Evolutionary conservation across 306 rosid genomes (phyloP).

Genomic region (Delonix regia): DNA sequence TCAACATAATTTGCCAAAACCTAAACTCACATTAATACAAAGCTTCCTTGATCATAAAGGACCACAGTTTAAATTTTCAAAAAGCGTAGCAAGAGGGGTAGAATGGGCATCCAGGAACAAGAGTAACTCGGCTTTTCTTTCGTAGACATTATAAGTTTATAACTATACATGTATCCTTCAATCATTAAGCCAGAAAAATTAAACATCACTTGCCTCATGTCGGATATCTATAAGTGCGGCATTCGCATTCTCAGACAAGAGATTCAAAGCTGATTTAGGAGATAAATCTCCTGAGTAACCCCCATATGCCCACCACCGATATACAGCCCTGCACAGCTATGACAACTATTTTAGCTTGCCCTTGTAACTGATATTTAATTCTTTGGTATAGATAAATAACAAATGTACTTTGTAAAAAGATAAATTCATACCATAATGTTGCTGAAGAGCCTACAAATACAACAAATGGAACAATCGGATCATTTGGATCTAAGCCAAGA

Average conservation of each 20-base stretch:
- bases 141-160: slow-evolving; percentile 19
- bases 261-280: slow-evolving; percentile 72
- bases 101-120: slow-evolving; percentile 30
- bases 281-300: slow-evolving; percentile 94
- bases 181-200: slow-evolving; percentile 43
- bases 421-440: slow-evolving; percentile 75
- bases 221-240: slow-evolving; percentile 86
- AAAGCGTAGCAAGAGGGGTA: slow-evolving; percentile 14
- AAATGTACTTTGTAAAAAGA: slow-evolving; percentile 38
- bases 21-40: background rate
- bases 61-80: background rate
- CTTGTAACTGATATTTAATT: slow-evolving; percentile 38
- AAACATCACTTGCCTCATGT: slow-evolving; percentile 73
- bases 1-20: slow-evolving; percentile 31
- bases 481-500: slow-evolving; percentile 90
- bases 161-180: slow-evolving; percentile 29
- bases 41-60: slow-evolving; percentile 11
- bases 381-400: slow-evolving; percentile 28
- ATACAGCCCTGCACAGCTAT: slow-evolving; percentile 90
- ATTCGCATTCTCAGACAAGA: slow-evolving; percentile 67
- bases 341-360: slow-evolving; percentile 61
- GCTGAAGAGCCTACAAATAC: slow-evolving; percentile 78
- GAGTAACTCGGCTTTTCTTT: slow-evolving; percentile 19
- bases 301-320: slow-evolving; percentile 73
- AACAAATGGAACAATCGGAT: slow-evolving; percentile 82